Conservation (phyloP, 192 early-diverging fungal genomes). For the Dissophora ornata region DNA sequence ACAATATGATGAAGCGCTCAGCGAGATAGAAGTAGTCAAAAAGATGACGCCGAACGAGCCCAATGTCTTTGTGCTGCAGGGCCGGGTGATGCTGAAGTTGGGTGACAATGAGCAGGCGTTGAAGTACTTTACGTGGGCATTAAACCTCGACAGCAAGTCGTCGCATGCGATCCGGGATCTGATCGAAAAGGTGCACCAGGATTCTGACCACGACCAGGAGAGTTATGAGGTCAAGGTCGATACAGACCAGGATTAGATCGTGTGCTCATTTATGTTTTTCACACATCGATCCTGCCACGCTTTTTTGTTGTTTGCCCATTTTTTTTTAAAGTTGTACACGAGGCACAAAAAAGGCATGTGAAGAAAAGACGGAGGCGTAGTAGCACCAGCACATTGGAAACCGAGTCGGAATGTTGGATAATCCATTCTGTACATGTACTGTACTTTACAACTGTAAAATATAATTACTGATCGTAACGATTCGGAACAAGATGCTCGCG, state of each 20-base stretch:
- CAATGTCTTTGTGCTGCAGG: constrained; percentile 73
- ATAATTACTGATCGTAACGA: too few species aligned
- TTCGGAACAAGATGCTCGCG: too few species aligned
- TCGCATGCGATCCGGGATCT: constrained; percentile 57
- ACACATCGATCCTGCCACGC: too few species aligned
- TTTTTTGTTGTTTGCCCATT: too few species aligned
- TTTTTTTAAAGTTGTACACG: too few species aligned
- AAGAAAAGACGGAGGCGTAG: too few species aligned
- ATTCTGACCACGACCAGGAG: constrained; percentile 15
- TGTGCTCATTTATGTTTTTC: too few species aligned
- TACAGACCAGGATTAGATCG: not conserved
- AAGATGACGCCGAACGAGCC: constrained; percentile 58
- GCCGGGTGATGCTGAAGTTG: constrained; percentile 64
- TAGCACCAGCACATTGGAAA: too few species aligned
- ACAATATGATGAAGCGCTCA: constrained; percentile 71
- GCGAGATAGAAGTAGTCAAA: constrained; percentile 71
- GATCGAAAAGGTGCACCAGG: constrained; percentile 56
- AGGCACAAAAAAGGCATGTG: too few species aligned
- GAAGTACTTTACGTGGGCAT: constrained; percentile 69
- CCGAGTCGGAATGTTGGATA: too few species aligned
- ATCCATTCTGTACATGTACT: too few species aligned
- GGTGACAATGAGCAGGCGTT: constrained; percentile 65
- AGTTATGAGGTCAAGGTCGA: constrained; percentile 26
- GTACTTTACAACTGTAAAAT: too few species aligned
- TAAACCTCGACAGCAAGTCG: constrained; percentile 67